A percentile compares a stretch with the other conserved stretches of the same genome.
phyloP scores from a whole-genome alignment of 2,329 filamentous ascomycete species.

The Blumeriella jaapii region DNA sequence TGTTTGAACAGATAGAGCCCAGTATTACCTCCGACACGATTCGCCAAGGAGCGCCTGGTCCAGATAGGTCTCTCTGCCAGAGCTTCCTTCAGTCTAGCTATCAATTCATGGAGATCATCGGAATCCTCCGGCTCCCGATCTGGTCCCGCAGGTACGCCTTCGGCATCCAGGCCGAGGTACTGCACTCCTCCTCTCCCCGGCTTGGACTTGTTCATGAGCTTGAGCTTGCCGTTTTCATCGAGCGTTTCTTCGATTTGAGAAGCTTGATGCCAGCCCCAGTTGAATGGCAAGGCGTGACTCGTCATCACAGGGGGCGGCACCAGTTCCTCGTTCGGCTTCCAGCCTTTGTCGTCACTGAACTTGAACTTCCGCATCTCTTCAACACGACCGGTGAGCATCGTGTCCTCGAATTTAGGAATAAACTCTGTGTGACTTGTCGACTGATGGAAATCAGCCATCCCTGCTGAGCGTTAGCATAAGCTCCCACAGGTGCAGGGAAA shows the following conservation, averaged over 20 bases:
- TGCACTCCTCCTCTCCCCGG: conserved; percentile 13
- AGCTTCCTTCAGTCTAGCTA: conserved; percentile 50
- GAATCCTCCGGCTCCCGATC: conserved; percentile 27
- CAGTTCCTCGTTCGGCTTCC: conserved; percentile 52
- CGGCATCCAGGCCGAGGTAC: conserved; percentile 18
- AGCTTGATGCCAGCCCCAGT: conserved; percentile 78
- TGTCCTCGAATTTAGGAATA: conserved; percentile 57
- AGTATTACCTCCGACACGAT: conserved; percentile 46
- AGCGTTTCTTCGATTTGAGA: conserved; percentile 42
- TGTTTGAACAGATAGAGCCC: conserved; percentile 52
- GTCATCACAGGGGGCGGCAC: conserved; percentile 73
- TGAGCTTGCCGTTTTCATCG: conserved; percentile 24
- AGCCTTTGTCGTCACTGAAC: conserved; percentile 50
- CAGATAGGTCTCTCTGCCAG: conserved; percentile 71
- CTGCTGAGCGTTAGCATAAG: conserved; percentile 26
- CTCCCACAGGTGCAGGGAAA: neutral
- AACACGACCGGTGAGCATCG: conserved; percentile 57
- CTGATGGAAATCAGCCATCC: conserved; percentile 78
- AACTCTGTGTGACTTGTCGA: conserved; percentile 58
- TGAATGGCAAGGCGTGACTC: conserved; percentile 62
- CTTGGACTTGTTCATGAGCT: conserved; percentile 22
- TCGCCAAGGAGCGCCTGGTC: conserved; percentile 73
- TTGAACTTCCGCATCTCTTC: conserved; percentile 52
- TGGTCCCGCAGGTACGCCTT: conserved; percentile 13
- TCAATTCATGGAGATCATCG: conserved; percentile 48